Evolutionary conservation across 768 basidiomycete genomes (phyloP).

Genomic region (Boletus fagicola): DNA sequence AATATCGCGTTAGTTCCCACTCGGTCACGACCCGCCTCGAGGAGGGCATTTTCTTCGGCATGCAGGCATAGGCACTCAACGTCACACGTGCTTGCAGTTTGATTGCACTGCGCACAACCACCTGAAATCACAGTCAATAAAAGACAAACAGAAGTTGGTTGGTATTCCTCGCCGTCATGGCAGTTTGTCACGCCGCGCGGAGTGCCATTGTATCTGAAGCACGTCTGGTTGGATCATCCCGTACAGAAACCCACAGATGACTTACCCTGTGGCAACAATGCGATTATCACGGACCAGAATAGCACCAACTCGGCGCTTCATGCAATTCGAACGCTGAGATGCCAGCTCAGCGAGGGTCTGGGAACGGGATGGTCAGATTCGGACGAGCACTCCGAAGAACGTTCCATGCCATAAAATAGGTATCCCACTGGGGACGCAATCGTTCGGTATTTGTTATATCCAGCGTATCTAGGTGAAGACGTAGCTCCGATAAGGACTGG

Average conservation of each 20-base stretch:
- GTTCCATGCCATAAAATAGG: conserved; percentile 86
- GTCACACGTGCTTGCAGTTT: conserved; percentile 42
- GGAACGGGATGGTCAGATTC: conserved; percentile 7
- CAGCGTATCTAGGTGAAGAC: conserved; percentile 62
- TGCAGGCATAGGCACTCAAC: conserved; percentile 92
- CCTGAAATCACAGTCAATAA: conserved; percentile 69
- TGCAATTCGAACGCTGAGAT: conserved; percentile 88
- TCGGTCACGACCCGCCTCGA: conserved; percentile 91
- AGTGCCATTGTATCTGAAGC: conserved; percentile 89
- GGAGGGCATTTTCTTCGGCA: conserved; percentile 95
- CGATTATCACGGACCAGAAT: conserved; percentile 84
- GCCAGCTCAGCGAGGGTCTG: conserved; percentile 89
- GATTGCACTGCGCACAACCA: conserved; percentile 82
- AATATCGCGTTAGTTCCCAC: conserved; percentile 80
- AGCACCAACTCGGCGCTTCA: conserved; percentile 96
- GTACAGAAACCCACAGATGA: conserved; percentile 1
- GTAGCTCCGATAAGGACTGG: conserved; percentile 47
- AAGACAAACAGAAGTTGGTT: conserved; percentile 18
- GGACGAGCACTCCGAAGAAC: background rate
- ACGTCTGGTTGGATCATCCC: conserved; percentile 1
- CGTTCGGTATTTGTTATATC: conserved; percentile 72
- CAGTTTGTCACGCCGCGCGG: conserved; percentile 89
- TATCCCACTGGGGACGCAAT: conserved; percentile 89
- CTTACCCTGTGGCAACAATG: conserved; percentile 75
- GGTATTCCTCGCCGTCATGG: conserved; percentile 34